A percentile compares a stretch with the other conserved stretches of the same genome.
phyloP scores from a whole-genome alignment of 345 rosid genomes.

The Salix arbutifolia region DNA sequence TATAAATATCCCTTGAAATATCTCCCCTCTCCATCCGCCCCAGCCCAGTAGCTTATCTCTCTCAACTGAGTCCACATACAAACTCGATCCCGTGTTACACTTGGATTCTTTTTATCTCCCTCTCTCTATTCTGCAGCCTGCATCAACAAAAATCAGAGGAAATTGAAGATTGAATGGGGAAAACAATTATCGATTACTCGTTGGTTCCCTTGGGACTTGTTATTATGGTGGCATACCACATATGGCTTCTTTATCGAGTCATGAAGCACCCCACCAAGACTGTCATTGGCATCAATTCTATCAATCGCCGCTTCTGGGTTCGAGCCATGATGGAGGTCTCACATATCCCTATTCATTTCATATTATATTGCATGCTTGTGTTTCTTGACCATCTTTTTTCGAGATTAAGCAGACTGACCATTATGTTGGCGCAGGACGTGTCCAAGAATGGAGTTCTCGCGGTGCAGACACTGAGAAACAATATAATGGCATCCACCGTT shows the following conservation, averaged over 20 bases:
- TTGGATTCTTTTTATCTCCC: constrained; percentile 16
- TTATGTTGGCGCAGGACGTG: constrained; percentile 35
- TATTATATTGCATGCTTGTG: background rate
- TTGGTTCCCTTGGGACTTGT: constrained; percentile 60
- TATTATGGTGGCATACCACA: constrained; percentile 52
- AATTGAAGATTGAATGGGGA: constrained; percentile 37
- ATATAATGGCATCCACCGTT: constrained; percentile 92
- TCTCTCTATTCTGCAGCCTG: background rate
- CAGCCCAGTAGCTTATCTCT: background rate
- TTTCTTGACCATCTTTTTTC: background rate
- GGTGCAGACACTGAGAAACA: constrained; percentile 81
- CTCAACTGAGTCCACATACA: background rate
- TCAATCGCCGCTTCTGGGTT: constrained; percentile 88
- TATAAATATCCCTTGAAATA: background rate
- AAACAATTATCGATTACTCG: constrained; percentile 47
- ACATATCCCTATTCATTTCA: background rate
- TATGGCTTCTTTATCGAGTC: constrained; percentile 67
- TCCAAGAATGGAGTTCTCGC: constrained; percentile 81
- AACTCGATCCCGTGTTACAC: constrained; percentile 28
- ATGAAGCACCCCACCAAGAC: constrained; percentile 60
- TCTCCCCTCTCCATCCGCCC: background rate
- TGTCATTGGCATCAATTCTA: constrained; percentile 66
- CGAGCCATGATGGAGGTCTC: constrained; percentile 87
- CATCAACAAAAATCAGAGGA: background rate
- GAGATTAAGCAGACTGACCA: background rate